phyloP scores from a whole-genome alignment of 306 rosid genomes.

The Hippophae tibetana region DNA sequence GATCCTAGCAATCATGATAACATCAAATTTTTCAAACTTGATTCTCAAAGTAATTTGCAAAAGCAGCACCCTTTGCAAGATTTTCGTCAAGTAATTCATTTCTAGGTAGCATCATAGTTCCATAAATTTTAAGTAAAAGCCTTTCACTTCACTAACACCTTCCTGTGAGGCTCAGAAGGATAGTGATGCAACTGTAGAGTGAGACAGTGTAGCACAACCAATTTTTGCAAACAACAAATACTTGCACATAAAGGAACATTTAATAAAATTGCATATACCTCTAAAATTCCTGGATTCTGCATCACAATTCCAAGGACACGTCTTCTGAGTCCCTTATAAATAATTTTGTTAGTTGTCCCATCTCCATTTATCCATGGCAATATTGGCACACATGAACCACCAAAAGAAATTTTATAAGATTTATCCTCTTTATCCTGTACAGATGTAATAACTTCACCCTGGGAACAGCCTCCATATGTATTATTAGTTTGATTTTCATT shows the following conservation, averaged over 20 bases:
- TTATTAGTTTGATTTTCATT: slow-evolving; percentile 29
- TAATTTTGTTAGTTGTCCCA: slow-evolving; percentile 59
- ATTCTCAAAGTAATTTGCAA: slow-evolving; percentile 1
- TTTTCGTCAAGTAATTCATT: neutral
- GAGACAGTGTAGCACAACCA: neutral
- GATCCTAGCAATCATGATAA: too few species aligned
- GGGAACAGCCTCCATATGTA: slow-evolving; percentile 22
- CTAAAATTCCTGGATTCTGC: slow-evolving; percentile 92
- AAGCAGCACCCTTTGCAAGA: neutral
- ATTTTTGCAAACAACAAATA: neutral
- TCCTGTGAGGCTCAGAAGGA: neutral
- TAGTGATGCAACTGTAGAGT: neutral
- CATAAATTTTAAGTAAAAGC: neutral
- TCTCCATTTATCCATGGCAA: slow-evolving; percentile 96
- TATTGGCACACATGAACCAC: slow-evolving; percentile 55
- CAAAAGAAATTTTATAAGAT: slow-evolving; percentile 26
- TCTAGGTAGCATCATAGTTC: neutral
- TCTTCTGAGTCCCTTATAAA: slow-evolving; percentile 69
- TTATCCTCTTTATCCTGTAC: slow-evolving; percentile 27
- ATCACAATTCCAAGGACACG: slow-evolving; percentile 82
- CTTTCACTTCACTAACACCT: neutral
- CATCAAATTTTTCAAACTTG: too few species aligned
- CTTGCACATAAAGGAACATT: slow-evolving; percentile 2
- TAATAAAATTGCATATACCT: slow-evolving; percentile 41
- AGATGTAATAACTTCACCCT: slow-evolving; percentile 24